These are phyloP conservation scores for Chlorophyllum brunneum DNA, from an alignment of 768 basidiomycete genomes.

Conservation along the genomic window DNA sequence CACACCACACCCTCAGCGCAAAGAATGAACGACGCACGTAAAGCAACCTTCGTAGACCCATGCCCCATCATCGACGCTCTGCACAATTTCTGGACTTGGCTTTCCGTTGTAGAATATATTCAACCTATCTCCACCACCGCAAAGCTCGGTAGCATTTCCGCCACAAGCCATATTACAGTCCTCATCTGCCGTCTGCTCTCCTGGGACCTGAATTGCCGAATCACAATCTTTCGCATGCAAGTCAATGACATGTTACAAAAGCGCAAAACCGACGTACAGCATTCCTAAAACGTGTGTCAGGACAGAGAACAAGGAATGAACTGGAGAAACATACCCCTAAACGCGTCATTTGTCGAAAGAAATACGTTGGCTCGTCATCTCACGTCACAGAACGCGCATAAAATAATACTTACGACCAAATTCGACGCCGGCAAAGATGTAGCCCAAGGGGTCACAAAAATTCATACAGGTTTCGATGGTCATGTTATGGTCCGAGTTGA, in stretches of 20 bases:
- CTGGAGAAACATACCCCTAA: slow-evolving; percentile 3
- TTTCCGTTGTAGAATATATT: slow-evolving; percentile 55
- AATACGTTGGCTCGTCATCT: no score
- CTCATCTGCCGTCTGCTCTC: slow-evolving; percentile 34
- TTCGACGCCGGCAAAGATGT: slow-evolving; percentile 61
- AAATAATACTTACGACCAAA: slow-evolving; percentile 43
- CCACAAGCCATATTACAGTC: slow-evolving; percentile 53
- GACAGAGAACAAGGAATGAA: not conserved
- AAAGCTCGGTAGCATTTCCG: slow-evolving; percentile 50
- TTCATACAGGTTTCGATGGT: slow-evolving; percentile 43
- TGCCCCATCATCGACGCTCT: slow-evolving; percentile 34
- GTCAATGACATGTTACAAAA: no score
- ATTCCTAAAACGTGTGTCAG: slow-evolving; percentile 26
- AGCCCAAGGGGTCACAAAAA: slow-evolving; percentile 32
- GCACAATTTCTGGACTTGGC: slow-evolving; percentile 44
- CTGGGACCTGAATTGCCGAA: slow-evolving; percentile 47
- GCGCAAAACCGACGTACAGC: slow-evolving; percentile 32
- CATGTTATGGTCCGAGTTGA: slow-evolving; percentile 45
- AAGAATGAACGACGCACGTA: slow-evolving; percentile 35
- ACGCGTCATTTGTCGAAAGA: no score
- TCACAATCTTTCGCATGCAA: no score
- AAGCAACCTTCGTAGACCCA: slow-evolving; percentile 67
- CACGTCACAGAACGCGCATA: no score
- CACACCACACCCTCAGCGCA: no score
- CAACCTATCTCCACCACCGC: slow-evolving; percentile 49